Evolutionary conservation across 164 flowering plant genomes (phyloP).

Genomic region (Vitis rotundifolia): DNA sequence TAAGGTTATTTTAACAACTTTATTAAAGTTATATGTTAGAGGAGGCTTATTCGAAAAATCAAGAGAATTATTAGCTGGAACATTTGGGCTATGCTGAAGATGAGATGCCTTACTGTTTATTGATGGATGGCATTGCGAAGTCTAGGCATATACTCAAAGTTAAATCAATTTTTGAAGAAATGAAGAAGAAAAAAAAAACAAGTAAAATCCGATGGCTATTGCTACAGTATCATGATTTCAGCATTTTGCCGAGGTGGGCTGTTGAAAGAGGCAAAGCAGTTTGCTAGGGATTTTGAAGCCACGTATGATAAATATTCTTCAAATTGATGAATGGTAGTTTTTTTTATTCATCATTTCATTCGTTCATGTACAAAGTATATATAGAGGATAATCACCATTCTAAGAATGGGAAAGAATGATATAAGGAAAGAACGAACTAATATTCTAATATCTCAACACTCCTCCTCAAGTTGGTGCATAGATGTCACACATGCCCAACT

Average conservation of each 20-base stretch:
- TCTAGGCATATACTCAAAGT: conserved; percentile 78
- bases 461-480: too few relatives aligned
- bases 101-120: conserved; percentile 94
- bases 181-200: conserved; percentile 54
- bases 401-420: too few relatives aligned
- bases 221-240: conserved; percentile 87
- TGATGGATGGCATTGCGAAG: conserved; percentile 92
- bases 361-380: too few relatives aligned
- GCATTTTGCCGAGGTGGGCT: conserved; percentile 70
- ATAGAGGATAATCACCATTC: too few relatives aligned
- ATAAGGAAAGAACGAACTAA: too few relatives aligned
- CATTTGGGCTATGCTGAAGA: conserved; percentile 68
- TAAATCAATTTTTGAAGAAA: conserved; percentile 59
- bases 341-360: too few relatives aligned
- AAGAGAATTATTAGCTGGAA: conserved; percentile 63
- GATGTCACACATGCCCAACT: too few relatives aligned
- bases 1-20: conserved; percentile 87
- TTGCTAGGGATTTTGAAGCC: conserved; percentile 70
- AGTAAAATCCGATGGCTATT: conserved; percentile 80
- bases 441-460: too few relatives aligned
- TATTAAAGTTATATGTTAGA: conserved; percentile 84
- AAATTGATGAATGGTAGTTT: too few relatives aligned
- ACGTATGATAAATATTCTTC: too few relatives aligned
- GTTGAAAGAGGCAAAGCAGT: conserved; percentile 72
- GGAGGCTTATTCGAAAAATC: conserved; percentile 85